Conservation (phyloP, 805 yeast species). For the Cyberlindnera galapagoensis region DNA sequence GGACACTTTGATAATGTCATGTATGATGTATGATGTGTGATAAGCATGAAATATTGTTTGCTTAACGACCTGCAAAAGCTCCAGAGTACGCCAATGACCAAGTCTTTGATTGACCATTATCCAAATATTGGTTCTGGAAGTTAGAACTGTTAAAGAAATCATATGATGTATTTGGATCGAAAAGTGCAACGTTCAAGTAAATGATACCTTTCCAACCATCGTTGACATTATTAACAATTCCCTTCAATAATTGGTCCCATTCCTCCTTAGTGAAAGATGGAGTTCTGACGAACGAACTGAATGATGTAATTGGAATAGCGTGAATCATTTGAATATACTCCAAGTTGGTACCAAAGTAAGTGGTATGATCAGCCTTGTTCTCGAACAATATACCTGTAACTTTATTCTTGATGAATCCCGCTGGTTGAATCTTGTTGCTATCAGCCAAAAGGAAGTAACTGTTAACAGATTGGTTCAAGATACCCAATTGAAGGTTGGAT, state of each 20-base stretch:
- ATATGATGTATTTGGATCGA: constrained; percentile 60
- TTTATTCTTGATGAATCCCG: constrained; percentile 49
- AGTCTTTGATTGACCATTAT: constrained; percentile 79
- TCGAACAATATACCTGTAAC: constrained; percentile 73
- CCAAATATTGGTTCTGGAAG: constrained; percentile 55
- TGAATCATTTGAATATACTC: constrained; percentile 78
- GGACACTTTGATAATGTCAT: too few relatives aligned
- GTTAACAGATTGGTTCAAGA: constrained; percentile 47
- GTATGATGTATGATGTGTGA: too few relatives aligned
- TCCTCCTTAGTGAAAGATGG: constrained; percentile 53
- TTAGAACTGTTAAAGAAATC: constrained; percentile 47
- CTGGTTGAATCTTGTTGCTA: constrained; percentile 51
- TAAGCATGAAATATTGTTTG: too few relatives aligned
- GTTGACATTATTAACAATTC: constrained; percentile 40
- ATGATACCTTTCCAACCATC: constrained; percentile 74
- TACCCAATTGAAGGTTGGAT: constrained; percentile 54
- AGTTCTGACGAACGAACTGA: constrained; percentile 53
- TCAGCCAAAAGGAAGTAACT: constrained; percentile 48
- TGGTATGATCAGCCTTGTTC: constrained; percentile 65
- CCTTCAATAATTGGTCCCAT: constrained; percentile 47
- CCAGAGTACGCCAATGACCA: constrained; percentile 82
- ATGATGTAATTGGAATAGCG: constrained; percentile 67
- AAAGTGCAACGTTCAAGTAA: constrained; percentile 67
- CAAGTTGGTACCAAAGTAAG: constrained; percentile 66
- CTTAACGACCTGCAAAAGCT: constrained; percentile 18